Conservation (phyloP, 306 rosid species). For the Dicorynia guianensis region DNA sequence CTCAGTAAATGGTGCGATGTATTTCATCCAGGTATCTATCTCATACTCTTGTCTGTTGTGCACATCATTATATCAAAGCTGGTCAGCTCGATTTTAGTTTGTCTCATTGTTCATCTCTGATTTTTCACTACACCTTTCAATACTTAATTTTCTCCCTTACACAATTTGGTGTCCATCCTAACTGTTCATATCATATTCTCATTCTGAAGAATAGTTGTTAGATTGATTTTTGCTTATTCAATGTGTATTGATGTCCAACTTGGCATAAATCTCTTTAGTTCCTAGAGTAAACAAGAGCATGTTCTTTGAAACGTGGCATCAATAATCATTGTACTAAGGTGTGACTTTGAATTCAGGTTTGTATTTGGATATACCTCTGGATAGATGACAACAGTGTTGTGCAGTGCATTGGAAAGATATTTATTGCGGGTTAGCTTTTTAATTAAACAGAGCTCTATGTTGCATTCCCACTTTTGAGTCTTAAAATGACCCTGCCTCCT, state of each 20-base stretch:
- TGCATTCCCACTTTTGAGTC: slow-evolving; percentile 31
- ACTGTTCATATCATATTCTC: background rate
- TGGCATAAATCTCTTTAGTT: background rate
- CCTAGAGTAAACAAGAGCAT: slow-evolving; percentile 6
- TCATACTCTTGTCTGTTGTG: slow-evolving; percentile 14
- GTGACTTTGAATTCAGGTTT: slow-evolving; percentile 59
- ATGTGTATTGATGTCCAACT: slow-evolving; percentile 30
- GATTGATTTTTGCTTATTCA: slow-evolving; percentile 1
- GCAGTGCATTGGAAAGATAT: slow-evolving; percentile 74
- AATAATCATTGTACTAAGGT: slow-evolving; percentile 31
- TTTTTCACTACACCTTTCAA: background rate
- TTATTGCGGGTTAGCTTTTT: slow-evolving; percentile 83
- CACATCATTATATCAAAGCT: background rate
- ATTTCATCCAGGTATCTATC: slow-evolving; percentile 75
- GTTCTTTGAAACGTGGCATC: slow-evolving; percentile 18
- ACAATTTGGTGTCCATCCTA: background rate
- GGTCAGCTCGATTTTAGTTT: slow-evolving; percentile 6
- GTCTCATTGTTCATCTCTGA: background rate
- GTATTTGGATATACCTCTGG: slow-evolving; percentile 93
- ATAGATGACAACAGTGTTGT: slow-evolving; percentile 62
- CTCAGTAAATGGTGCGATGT: slow-evolving; percentile 70
- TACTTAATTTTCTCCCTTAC: background rate
- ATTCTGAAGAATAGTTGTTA: background rate
- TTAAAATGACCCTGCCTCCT: slow-evolving; percentile 33
- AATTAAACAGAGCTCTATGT: slow-evolving; percentile 10